phyloP scores from a whole-genome alignment of 345 rosid genomes.

The Turnera subulata region DNA sequence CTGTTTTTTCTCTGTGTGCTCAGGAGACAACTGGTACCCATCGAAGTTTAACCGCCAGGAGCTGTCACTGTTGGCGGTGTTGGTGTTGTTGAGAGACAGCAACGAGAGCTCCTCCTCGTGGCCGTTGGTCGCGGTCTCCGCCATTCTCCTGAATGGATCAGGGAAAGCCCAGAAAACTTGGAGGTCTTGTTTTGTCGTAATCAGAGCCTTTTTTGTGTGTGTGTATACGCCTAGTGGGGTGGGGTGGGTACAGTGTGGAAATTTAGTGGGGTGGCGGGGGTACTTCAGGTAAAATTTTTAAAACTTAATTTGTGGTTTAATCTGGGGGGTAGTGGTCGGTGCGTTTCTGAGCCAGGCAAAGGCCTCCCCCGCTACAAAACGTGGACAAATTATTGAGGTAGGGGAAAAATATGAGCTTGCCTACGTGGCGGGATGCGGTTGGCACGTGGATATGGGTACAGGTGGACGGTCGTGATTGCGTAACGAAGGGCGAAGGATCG shows the following conservation, averaged over 20 bases:
- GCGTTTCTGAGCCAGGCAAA: background rate
- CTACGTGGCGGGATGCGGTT: too few species aligned
- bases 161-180: background rate
- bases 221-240: background rate
- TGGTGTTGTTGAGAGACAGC: conserved; percentile 34
- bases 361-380: background rate
- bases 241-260: background rate
- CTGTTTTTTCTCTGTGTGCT: conserved; percentile 48
- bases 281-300: background rate
- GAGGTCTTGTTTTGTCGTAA: too few species aligned
- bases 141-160: conserved; percentile 1
- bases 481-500: too few species aligned
- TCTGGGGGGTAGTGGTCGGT: too few species aligned
- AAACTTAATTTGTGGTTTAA: too few species aligned
- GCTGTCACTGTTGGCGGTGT: conserved; percentile 51
- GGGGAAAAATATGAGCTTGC: too few species aligned
- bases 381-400: too few species aligned
- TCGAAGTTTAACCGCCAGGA: conserved; percentile 97
- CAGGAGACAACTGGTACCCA: conserved; percentile 51
- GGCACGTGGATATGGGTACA: too few species aligned
- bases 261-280: background rate
- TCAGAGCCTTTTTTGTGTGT: too few species aligned
- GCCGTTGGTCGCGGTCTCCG: background rate
- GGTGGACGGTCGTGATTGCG: too few species aligned
- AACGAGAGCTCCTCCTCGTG: conserved; percentile 55